Base-by-base conservation (phyloP, 1,284 basidiomycete genomes). In the Veloboletus limbatus region DNA sequence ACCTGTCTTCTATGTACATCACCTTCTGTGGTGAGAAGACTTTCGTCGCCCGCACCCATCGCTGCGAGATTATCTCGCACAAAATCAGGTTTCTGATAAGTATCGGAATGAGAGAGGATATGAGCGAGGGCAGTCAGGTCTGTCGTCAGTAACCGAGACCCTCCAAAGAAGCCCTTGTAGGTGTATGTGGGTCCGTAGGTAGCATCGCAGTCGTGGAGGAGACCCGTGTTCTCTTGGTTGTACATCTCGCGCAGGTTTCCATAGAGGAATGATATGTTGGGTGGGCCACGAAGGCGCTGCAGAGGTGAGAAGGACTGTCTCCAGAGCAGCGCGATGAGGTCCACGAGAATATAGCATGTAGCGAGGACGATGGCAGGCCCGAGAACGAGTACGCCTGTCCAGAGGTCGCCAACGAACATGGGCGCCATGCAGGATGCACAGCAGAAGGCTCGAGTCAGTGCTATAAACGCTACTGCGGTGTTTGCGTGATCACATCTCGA, bases 41-140 rank as follows among this genome's bases (percentile, higher is more conserved):
- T 72, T 17, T 76, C 70, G 25, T 68, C 59, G 3, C 77, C 75
- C 0, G 69, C 73, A 26, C 69, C 73, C 77, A 81, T 81, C 28
- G 67, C 69, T 0, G 76, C 77, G 24, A 89, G 68, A 40, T 71
- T 71, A 30, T 79, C 74, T 20, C 79, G 69, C 9, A 85, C 72
- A 48, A 81, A 79, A 36, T 78, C 73, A 2, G 85, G 82, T 58
- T 87, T 88, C 17, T 81, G 82, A 58, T 81, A 87, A 30, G 76
- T 71, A 55, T 86, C 81, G 5, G 78, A 73, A 47, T 76, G 73
- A 11, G 70, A 68, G 40, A 88, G 74, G 42, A 88, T 78, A 52
- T 85, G 74, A 4, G 76, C 69, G 21, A 87, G 64, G 0, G 85
- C 82, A 20, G 70, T 65, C 0, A 77, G 76, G 62, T 88, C 85